These are phyloP conservation scores for Manihot esculenta DNA, from an alignment of 441 rosid species.

Conservation along the genomic window DNA sequence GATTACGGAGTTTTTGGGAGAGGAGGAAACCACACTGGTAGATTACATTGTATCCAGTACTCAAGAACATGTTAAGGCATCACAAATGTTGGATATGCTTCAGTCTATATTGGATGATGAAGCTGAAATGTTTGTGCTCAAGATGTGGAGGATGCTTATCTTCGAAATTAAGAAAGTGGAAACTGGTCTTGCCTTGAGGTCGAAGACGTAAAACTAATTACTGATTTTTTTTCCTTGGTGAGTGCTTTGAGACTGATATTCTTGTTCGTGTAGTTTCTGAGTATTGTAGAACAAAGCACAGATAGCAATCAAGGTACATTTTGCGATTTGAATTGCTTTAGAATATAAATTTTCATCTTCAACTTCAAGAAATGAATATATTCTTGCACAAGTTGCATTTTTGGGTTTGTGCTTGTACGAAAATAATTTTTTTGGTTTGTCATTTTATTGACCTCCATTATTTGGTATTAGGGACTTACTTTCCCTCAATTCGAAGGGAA, in stretches of 20 bases:
- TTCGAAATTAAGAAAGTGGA: constrained; percentile 94
- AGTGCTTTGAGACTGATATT: background rate
- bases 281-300: constrained; percentile 18
- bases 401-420: background rate
- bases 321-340: constrained; percentile 14
- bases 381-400: background rate
- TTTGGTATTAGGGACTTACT: background rate
- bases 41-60: constrained; percentile 88
- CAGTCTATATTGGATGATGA: constrained; percentile 92
- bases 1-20: constrained; percentile 93
- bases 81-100: constrained; percentile 89
- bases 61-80: constrained; percentile 81
- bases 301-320: constrained; percentile 10
- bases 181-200: constrained; percentile 65
- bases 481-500: too few relatives aligned
- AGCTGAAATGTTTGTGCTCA: constrained; percentile 99
- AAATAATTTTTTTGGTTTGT: background rate
- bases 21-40: constrained; percentile 85
- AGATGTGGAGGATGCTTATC: constrained; percentile 99
- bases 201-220: constrained; percentile 44
- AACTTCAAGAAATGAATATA: background rate
- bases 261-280: background rate
- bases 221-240: background rate
- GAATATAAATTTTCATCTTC: background rate
- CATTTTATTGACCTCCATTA: background rate